A percentile compares a stretch with the other conserved stretches of the same genome.
Evolutionary conservation across 2,329 filamentous ascomycete species (phyloP).

Genomic region (Xylaria sp.): DNA sequence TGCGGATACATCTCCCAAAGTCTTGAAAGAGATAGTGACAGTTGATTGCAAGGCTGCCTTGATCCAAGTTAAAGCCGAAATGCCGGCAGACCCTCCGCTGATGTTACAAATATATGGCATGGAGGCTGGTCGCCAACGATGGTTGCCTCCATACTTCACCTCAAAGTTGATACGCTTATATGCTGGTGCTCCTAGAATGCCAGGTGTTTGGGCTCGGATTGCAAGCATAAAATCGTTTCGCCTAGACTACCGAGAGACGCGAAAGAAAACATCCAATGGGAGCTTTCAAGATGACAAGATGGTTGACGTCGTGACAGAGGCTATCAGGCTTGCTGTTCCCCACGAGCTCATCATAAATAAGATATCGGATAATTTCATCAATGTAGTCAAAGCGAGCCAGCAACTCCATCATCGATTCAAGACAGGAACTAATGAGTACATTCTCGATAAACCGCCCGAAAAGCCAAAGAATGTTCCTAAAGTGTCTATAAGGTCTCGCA

Average conservation of each 20-base stretch:
- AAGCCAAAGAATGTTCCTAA: constrained; percentile 87
- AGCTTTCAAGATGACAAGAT: constrained; percentile 77
- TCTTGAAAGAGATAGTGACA: constrained; percentile 74
- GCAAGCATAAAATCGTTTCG: constrained; percentile 84
- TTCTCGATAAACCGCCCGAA: constrained; percentile 85
- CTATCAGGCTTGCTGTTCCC: constrained; percentile 86
- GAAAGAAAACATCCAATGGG: constrained; percentile 70
- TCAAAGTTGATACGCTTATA: constrained; percentile 85
- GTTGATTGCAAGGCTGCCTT: constrained; percentile 84
- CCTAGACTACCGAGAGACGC: constrained; percentile 81
- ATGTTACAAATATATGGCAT: constrained; percentile 90
- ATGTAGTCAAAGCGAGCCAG: constrained; percentile 84
- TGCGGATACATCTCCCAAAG: constrained; percentile 49
- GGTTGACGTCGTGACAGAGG: constrained; percentile 85
- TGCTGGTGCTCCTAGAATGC: constrained; percentile 85
- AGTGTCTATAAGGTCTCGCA: constrained; percentile 82
- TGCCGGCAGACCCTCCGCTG: constrained; percentile 89
- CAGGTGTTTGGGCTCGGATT: constrained; percentile 84
- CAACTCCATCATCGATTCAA: constrained; percentile 94
- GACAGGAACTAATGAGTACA: constrained; percentile 87
- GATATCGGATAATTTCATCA: constrained; percentile 93
- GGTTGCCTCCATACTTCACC: constrained; percentile 83
- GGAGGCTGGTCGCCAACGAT: constrained; percentile 85
- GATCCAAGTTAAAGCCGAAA: constrained; percentile 86
- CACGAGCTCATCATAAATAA: constrained; percentile 90